A percentile compares a stretch with the other conserved stretches of the same genome.
Evolutionary conservation across 768 basidiomycete genomes (phyloP).

Genomic region (Tephrocybe sp.): DNA sequence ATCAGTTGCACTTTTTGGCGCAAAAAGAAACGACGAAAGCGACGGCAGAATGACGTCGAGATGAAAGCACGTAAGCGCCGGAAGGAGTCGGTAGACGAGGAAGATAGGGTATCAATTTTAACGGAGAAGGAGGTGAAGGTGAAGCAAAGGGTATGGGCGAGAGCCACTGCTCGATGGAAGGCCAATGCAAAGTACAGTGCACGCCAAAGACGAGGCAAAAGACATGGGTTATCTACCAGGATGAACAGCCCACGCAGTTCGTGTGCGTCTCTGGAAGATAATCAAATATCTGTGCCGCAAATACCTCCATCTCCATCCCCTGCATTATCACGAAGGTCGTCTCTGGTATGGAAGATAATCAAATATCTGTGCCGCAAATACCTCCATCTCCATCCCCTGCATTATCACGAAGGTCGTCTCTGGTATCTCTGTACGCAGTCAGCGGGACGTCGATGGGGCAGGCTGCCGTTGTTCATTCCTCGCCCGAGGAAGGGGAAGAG

Average conservation of each 20-base stretch:
- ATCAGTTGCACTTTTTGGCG: constrained; percentile 63
- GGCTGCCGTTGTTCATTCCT: not conserved
- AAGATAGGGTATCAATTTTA: constrained; percentile 28
- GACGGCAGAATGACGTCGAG: constrained; percentile 50
- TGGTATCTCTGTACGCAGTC: constrained; percentile 17
- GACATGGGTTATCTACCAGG: constrained; percentile 23
- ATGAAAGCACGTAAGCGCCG: constrained; percentile 36
- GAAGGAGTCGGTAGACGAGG: constrained; percentile 21
- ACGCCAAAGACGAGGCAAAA: constrained; percentile 55
- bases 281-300: constrained; percentile 5
- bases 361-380: constrained; percentile 4
- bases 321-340: constrained; percentile 30
- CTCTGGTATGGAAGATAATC: constrained; percentile 15
- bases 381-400: constrained; percentile 18
- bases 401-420: constrained; percentile 32
- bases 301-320: constrained; percentile 18
- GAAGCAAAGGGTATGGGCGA: constrained; percentile 63
- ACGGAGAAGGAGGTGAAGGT: constrained; percentile 44
- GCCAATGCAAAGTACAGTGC: constrained; percentile 61
- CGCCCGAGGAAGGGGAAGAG: constrained; percentile 18
- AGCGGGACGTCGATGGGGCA: not conserved
- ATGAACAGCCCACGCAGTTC: constrained; percentile 29
- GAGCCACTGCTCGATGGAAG: constrained; percentile 69
- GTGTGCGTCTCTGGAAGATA: constrained; percentile 16
- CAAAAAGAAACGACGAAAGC: constrained; percentile 34